A percentile compares a stretch with the other conserved stretches of the same genome.
These are phyloP conservation scores for Incumbomyces lentus DNA, from an alignment of 2,329 filamentous ascomycete genomes.

Conservation along the genomic window DNA sequence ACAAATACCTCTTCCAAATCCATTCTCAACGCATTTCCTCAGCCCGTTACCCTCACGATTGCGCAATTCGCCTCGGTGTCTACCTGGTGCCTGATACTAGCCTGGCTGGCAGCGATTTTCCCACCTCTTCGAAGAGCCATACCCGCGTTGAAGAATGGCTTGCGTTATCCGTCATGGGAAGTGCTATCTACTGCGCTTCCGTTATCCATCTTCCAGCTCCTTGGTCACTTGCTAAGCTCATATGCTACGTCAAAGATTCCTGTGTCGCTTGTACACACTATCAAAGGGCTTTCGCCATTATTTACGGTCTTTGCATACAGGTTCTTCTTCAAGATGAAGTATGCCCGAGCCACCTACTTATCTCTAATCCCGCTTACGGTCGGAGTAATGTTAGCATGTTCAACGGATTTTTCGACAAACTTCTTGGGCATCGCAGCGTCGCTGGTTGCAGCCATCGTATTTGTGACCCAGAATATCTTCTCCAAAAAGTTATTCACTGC, in stretches of 20 bases:
- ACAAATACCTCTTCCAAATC: slow-evolving; percentile 98
- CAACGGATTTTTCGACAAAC: slow-evolving; percentile 79
- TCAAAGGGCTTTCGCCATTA: slow-evolving; percentile 90
- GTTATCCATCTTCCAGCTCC: slow-evolving; percentile 83
- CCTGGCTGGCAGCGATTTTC: slow-evolving; percentile 63
- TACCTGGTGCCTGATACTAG: slow-evolving; percentile 70
- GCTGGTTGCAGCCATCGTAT: slow-evolving; percentile 80
- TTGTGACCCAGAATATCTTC: slow-evolving; percentile 97
- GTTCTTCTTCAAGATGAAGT: slow-evolving; percentile 76
- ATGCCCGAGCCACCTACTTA: slow-evolving; percentile 76
- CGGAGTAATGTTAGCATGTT: slow-evolving; percentile 94
- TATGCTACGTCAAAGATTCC: slow-evolving; percentile 91
- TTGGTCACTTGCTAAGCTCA: slow-evolving; percentile 85
- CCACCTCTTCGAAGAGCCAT: slow-evolving; percentile 60
- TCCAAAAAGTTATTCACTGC: slow-evolving; percentile 98
- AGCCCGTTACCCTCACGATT: slow-evolving; percentile 81
- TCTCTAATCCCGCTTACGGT: slow-evolving; percentile 83
- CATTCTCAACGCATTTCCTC: slow-evolving; percentile 82
- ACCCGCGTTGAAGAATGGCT: slow-evolving; percentile 72
- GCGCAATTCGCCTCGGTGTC: slow-evolving; percentile 92
- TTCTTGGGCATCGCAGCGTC: slow-evolving; percentile 83
- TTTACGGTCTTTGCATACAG: slow-evolving; percentile 94
- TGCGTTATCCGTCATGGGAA: slow-evolving; percentile 68
- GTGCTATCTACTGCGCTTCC: slow-evolving; percentile 83
- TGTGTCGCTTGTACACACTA: slow-evolving; percentile 93